These are phyloP conservation scores for Aspergillus avenaceus DNA, from an alignment of 495 filamentous ascomycete species.

Conservation along the genomic window DNA sequence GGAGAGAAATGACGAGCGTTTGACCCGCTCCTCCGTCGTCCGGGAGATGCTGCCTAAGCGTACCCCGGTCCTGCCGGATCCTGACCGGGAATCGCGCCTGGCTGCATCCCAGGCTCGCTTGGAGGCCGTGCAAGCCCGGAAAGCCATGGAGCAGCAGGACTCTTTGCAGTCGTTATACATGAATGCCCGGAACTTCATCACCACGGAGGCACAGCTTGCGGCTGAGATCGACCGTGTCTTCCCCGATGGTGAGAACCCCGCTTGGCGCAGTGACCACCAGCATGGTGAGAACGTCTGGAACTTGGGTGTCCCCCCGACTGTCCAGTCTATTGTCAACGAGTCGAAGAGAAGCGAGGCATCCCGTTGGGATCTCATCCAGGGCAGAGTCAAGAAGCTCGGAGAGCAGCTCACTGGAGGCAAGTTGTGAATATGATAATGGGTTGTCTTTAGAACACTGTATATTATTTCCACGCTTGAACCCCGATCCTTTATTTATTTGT, in stretches of 20 bases:
- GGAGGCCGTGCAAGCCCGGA: slow-evolving; percentile 31
- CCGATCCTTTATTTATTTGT: slow-evolving; percentile 1
- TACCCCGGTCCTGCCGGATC: slow-evolving; percentile 37
- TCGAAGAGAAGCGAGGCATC: slow-evolving; percentile 26
- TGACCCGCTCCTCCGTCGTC: slow-evolving; percentile 52
- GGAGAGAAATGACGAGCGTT: slow-evolving; percentile 55
- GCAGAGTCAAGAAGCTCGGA: slow-evolving; percentile 59
- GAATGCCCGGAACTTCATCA: slow-evolving; percentile 61
- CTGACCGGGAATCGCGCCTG: slow-evolving; percentile 43
- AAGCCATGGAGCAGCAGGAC: slow-evolving; percentile 38
- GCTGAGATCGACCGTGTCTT: slow-evolving; percentile 60
- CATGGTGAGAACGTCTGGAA: slow-evolving; percentile 56
- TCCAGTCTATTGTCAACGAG: slow-evolving; percentile 35
- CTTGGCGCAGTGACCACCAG: slow-evolving; percentile 42
- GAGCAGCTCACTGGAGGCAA: slow-evolving; percentile 69
- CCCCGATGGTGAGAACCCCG: slow-evolving; percentile 44
- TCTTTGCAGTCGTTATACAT: slow-evolving; percentile 60
- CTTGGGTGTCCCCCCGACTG: slow-evolving; percentile 47
- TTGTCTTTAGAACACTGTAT: slow-evolving; percentile 11
- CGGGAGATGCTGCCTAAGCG: slow-evolving; percentile 37
- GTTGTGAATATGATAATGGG: slow-evolving; percentile 33
- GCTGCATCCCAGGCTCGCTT: slow-evolving; percentile 38
- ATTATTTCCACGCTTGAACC: slow-evolving; percentile 13
- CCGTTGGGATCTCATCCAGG: slow-evolving; percentile 44
- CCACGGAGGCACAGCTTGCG: slow-evolving; percentile 57